Base-by-base conservation (phyloP, 2,329 filamentous ascomycete species). In the Clonostachys sp. region DNA sequence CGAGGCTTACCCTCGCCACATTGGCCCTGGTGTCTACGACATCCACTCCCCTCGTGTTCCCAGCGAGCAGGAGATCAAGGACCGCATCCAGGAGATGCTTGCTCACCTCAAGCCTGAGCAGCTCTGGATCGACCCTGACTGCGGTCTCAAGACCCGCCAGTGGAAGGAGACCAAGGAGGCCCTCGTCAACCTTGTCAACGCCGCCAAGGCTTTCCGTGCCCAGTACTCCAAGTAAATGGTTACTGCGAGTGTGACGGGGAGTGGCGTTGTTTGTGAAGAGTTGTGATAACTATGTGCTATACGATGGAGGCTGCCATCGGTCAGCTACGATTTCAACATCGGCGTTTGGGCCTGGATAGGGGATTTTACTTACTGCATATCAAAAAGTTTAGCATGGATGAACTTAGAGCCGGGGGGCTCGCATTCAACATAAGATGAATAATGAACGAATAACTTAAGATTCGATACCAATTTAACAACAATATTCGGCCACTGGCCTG, bases 101-200 rank as follows among this genome's bases (percentile, higher is more conserved):
- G 81, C 88, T 75, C 91, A 90, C 82, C 88, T 97, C 74, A 92
- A 91, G 82, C 91, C 91, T 50, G 91, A 96, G 66, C 94, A 99
- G 83, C 89, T 99, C 70, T 99, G 94, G 94, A 89, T 97, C 77
- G 92, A 99, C 81, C 94, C 94, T 59, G 94, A 99, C 80, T 99
- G 94, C 68, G 94, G 94, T 80, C 85, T 99, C 51, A 99, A 99
- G 90, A 99, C 94, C 61, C 89, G 94, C 62, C 88, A 95, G 79
- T 97, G 94, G 92, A 84, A 87, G 73, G 92, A 99, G 85, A 96
- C 91, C 73, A 97, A 96, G 87, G 90, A 90, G 66, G 89, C 92
- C 50, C 78, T 99, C 66, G 77, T 77, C 77, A 96, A 96, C 86
- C 87, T 99, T 90, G 92, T 99, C 74, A 91, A 92, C 70, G 94